Evolutionary conservation across 129 eudicot species (phyloP), one percentile per base, ranked within the genome.

Genomic region (Centaurea solstitialis): DNA sequence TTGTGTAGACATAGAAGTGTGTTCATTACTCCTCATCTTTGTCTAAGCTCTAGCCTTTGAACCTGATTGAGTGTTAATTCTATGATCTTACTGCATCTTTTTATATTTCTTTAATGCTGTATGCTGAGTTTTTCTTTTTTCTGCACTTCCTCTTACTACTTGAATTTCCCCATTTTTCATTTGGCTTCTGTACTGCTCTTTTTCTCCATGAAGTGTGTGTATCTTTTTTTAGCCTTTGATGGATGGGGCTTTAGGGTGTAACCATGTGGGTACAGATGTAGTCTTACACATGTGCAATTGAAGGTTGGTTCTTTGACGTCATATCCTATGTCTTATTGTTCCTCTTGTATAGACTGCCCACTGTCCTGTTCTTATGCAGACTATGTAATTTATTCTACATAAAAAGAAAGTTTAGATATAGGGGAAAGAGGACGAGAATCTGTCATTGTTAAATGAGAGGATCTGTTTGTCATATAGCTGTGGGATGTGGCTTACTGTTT

Each of bases 1-100:
- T 53, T n/a, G 40, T 21, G 72, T 76, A 22, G 72, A 64, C 65
- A 38, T n/a, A 67, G 73, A 67, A 77, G 62, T 66, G 59, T 24
- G 30, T 21, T 72, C 39, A 35, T 30, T 57, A 26, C 23, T 4
- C 75, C 12, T 72, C 26, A 41, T 2, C 0, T 64, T 20, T 64
- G 13, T 1, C 28, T 64, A 64, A 64, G 68, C 28, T 64, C 30
- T 64, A 21, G 11, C 68, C 28, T 26, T 64, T 64, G 30, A 64
- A 64, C 68, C 68, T 3, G 6, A 20, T 64, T 21, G 68, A 64
- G 26, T 64, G 68, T 64, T 64, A 18, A 9, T 18, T 26, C 68
- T 64, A 64, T 67, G 75, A 43, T 62, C 68, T 68, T 59, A 45
- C 21, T 28, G 4, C 22, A 28, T 43, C 15, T n/a, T 28, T 0